Evolutionary conservation across 2,329 filamentous ascomycete species (phyloP).

Genomic region (Aureobasidium namibiae): DNA sequence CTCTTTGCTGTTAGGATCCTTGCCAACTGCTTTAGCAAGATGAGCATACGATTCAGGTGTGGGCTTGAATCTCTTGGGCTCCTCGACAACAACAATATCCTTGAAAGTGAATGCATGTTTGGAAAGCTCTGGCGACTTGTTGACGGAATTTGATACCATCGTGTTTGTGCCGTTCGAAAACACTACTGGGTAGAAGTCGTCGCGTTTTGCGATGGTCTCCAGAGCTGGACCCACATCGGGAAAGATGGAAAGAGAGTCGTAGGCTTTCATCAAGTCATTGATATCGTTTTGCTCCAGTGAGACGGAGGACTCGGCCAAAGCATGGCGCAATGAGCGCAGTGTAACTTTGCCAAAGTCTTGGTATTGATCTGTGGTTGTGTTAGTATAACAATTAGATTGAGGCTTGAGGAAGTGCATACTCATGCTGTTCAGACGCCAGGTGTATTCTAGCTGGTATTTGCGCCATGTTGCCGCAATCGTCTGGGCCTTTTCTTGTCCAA

Average conservation of each 20-base stretch:
- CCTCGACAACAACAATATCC: constrained; percentile 54
- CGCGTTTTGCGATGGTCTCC: constrained; percentile 34
- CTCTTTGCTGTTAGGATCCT: constrained; percentile 28
- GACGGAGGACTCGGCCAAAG: constrained; percentile 49
- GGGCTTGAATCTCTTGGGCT: constrained; percentile 56
- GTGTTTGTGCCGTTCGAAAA: constrained; percentile 62
- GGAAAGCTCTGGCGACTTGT: constrained; percentile 47
- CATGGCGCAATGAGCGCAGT: constrained; percentile 52
- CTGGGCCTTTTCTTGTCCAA: constrained; percentile 49
- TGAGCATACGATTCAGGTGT: constrained; percentile 53
- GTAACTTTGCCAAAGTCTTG: constrained; percentile 57
- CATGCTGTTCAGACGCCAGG: constrained; percentile 70
- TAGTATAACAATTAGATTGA: neutral
- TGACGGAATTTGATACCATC: constrained; percentile 56
- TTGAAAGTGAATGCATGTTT: constrained; percentile 42
- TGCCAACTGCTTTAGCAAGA: constrained; percentile 45
- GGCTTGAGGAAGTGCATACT: constrained; percentile 36
- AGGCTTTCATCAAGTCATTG: constrained; percentile 51
- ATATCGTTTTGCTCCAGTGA: constrained; percentile 38
- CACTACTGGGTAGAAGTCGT: constrained; percentile 46
- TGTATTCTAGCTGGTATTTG: constrained; percentile 67
- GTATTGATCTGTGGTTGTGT: constrained; percentile 44
- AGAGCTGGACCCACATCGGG: constrained; percentile 54
- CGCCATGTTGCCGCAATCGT: constrained; percentile 55
- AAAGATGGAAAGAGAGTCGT: constrained; percentile 57